Evolutionary conservation across 2,329 filamentous ascomycete species (phyloP), one percentile per base, ranked within the genome.

Genomic region (Mycocentrospora acerina): DNA sequence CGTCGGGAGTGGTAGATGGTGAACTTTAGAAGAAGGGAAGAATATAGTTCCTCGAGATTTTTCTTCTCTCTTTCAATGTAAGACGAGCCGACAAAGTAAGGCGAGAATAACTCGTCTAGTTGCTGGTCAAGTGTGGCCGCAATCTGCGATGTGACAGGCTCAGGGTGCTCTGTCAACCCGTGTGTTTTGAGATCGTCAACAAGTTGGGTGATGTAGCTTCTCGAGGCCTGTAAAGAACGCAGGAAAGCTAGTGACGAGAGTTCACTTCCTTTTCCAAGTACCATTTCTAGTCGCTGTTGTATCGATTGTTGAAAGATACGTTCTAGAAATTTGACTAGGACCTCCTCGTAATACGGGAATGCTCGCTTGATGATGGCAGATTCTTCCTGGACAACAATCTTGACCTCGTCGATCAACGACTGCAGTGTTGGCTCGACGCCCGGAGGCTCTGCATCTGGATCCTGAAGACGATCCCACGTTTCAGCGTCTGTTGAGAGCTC

Each of bases 221-320:
- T 82, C 1, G 93, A 93, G 7, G 91, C 88, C 68, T 98, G 94
- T 10, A 98, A 66, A 11, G 89, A 93, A 44, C 93, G 82, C 19
- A 98, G 71, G 62, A 96, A 98, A 1, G 93, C 90, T 19, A 98
- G 73, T 0, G 90, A 90, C 0, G 94, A 98, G 12, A 97, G 83
- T 4, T 86, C 88, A 50, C 88, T 86, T 12, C 93, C 93, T 70
- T 97, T 97, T 55, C 95, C 90, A 32, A 98, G 74, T 3, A 98
- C 90, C 81, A 95, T 88, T 64, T 98, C 93, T 8, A 98, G 76
- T 11, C 91, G 81, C 66, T 97, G 91, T 68, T 98, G 94, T 46
- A 98, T 90, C 2, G 91, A 97, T 68, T 98, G 93, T 63, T 98
- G 93, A 60, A 98, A 98, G 9, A 98, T 86, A 51, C 93, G 81